These are phyloP conservation scores for Silene coronaria DNA, from an alignment of 179 eudicot species.

Conservation along the genomic window DNA sequence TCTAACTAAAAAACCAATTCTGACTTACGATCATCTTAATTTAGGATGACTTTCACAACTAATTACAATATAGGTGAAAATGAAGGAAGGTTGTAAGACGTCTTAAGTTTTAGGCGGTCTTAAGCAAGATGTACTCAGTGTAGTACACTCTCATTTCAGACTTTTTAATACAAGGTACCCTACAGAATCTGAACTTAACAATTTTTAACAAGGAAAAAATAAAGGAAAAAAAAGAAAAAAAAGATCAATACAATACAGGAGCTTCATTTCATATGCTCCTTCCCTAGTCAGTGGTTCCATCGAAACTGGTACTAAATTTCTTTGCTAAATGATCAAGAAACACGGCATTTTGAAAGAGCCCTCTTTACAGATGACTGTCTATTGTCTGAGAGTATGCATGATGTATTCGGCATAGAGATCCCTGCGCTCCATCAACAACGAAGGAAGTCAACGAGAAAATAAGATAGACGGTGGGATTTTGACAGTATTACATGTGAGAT, in stretches of 20 bases:
- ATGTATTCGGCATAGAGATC: slow-evolving; percentile 43
- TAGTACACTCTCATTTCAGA: background rate
- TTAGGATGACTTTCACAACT: no score
- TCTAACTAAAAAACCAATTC: background rate
- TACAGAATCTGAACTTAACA: background rate
- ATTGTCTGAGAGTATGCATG: slow-evolving; percentile 30
- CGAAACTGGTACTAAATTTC: background rate
- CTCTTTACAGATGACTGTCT: slow-evolving; percentile 16
- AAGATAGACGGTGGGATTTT: no score
- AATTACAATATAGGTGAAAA: no score
- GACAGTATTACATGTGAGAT: no score
- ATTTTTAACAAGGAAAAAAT: background rate
- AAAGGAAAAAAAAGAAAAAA: background rate
- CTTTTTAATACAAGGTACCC: background rate
- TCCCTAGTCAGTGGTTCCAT: background rate
- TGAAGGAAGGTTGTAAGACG: no score
- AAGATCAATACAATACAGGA: background rate
- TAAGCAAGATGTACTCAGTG: background rate
- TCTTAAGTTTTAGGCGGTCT: no score
- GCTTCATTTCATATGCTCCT: slow-evolving; percentile 1
- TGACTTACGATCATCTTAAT: no score
- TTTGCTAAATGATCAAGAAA: background rate
- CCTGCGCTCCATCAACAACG: slow-evolving; percentile 24
- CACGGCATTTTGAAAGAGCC: background rate
- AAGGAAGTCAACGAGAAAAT: background rate